Base-by-base conservation (phyloP, 352 stramenopile species). In the Globisporangium emineosum region DNA sequence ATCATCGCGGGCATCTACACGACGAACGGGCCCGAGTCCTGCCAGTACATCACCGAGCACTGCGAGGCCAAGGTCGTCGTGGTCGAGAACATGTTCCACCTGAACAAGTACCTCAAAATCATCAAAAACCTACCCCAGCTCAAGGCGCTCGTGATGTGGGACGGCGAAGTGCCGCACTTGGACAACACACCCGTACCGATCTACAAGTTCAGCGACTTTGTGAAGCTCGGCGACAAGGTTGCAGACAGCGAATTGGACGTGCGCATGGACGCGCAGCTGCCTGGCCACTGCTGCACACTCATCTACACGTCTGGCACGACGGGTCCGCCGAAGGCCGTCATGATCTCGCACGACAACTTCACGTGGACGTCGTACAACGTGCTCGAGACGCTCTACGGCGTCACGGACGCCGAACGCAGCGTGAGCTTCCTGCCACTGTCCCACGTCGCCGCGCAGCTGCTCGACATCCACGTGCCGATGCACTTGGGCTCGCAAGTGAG, bases 221-320 rank as follows among this genome's bases (percentile, higher is more conserved):
- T 90, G 33, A 65, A 63, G 30, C 65, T 90, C 15, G 71, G 83
- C 27, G 77, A 80, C 25, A 47, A 62, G 13, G 64, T 87, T 35
- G 52, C 70, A 2, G 64, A 71, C n/a, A 47, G 30, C 21, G 21
- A 67, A 29, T 60, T 91, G 0, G 57, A 84, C 19, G 47, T 59
- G 54, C 77, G 79, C 52, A 88, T 90, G 56, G 52, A 47, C 21
- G 69, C 66, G 6, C 78, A 89, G 67, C 67, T 66, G 42, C 79
- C 81, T 23, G 79, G 78, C 21, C 76, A 91, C 65, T 91, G 86
- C 69, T 84, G 77, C 53, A 92, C 87, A 45, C 71, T 97, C 25
- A 96, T 98, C 65, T 98, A 98, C 79, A 98, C 90, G 30, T 97
- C 85, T 2, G 93, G 93, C 37, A 89, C 81, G 32, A 91, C 81